Evolutionary conservation across 2,329 filamentous ascomycete species (phyloP).

Genomic region (Ilyonectria mors-panacis): DNA sequence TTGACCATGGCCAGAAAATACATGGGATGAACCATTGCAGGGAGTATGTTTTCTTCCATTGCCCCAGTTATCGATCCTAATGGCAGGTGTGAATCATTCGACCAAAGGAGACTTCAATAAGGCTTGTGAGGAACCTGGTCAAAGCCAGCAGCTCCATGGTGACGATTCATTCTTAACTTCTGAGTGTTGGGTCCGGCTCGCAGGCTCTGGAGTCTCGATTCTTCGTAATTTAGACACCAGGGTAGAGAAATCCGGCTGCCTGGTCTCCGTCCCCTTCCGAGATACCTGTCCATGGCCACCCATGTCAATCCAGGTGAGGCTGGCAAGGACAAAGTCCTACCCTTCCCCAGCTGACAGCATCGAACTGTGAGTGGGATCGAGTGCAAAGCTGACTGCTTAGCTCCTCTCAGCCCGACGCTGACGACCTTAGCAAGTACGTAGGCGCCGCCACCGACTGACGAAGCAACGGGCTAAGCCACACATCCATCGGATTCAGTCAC

Average conservation of each 20-base stretch:
- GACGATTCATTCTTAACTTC: background rate
- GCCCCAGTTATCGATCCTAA: background rate
- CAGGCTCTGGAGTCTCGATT: background rate
- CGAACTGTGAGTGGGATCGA: constrained; percentile 12
- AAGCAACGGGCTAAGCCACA: constrained; percentile 45
- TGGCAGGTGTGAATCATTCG: background rate
- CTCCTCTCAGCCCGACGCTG: constrained; percentile 21
- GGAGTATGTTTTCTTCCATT: background rate
- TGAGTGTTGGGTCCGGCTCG: background rate
- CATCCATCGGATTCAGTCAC: constrained; percentile 1
- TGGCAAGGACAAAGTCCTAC: constrained; percentile 6
- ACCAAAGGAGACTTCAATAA: background rate
- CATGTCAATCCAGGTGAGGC: constrained; percentile 8
- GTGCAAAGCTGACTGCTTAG: constrained; percentile 19
- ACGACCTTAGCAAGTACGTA: constrained; percentile 28
- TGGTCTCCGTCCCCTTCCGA: background rate
- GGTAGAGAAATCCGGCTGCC: constrained; percentile 1
- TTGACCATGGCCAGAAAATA: background rate
- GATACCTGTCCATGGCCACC: background rate
- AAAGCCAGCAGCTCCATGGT: background rate
- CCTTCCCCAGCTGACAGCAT: background rate
- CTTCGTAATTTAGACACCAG: background rate
- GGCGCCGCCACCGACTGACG: constrained; percentile 46
- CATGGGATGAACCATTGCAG: background rate
- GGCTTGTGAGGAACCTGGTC: background rate